Conservation (phyloP, 1,284 basidiomycete species). For the Heliocybe sulcata region DNA sequence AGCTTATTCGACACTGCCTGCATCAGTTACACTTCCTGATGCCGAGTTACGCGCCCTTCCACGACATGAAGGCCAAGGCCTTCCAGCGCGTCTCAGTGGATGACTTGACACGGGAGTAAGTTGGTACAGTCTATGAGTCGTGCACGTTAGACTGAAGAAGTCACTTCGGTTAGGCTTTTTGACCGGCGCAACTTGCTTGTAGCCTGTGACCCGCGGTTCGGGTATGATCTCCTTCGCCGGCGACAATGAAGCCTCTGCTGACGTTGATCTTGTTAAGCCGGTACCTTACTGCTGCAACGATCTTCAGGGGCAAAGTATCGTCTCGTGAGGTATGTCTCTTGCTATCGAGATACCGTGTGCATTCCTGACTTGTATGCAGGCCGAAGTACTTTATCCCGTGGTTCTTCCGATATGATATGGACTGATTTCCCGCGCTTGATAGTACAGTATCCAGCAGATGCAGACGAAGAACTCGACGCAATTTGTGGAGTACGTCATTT, state of each 20-base stretch:
- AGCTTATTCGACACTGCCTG: too few relatives aligned
- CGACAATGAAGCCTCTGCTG: not conserved
- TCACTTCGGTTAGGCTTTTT: constrained; percentile 49
- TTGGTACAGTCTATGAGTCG: constrained; percentile 2
- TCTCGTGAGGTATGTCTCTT: constrained; percentile 65
- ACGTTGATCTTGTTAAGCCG: constrained; percentile 34
- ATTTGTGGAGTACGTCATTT: constrained; percentile 66
- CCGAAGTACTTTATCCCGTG: constrained; percentile 38
- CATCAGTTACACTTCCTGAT: constrained; percentile 83
- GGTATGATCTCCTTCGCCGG: constrained; percentile 36
- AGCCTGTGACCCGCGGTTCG: constrained; percentile 77
- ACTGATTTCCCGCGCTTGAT: constrained; percentile 4
- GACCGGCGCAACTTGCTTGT: constrained; percentile 77
- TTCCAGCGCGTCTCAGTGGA: constrained; percentile 60
- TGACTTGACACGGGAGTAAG: constrained; percentile 66
- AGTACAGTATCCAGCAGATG: constrained; percentile 44
- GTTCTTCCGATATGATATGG: not conserved
- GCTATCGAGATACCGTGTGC: constrained; percentile 1
- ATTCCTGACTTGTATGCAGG: constrained; percentile 31
- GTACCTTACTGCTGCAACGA: constrained; percentile 82
- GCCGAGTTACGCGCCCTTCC: constrained; percentile 82
- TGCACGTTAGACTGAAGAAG: constrained; percentile 2
- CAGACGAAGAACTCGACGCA: constrained; percentile 67
- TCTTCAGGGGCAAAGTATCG: constrained; percentile 79
- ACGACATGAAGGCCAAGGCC: constrained; percentile 50